Evolutionary conservation across 2,329 filamentous ascomycete genomes (phyloP), one percentile per base, ranked within the genome.

Genomic region (Aspergillus awamori): DNA sequence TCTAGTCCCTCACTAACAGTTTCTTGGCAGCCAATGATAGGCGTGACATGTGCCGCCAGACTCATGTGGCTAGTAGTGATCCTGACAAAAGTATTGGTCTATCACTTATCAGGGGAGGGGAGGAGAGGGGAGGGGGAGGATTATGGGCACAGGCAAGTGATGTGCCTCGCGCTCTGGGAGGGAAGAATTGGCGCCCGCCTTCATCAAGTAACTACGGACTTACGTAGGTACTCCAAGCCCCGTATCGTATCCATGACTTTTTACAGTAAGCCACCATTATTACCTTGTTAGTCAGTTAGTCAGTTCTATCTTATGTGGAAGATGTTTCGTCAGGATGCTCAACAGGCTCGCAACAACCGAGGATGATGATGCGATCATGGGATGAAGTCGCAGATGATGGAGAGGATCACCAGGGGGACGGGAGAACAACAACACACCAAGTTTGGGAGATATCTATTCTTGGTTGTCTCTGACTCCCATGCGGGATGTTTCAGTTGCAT

Each of bases 401-500:
- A 28, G 47, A 33, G 8, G 47, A 51, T 56, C 53, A 17, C 53
- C 53, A 20, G 38, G 30, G 43, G 28, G 24, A 56, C 28, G 39
- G 53, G 15, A 47, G 39, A 22, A 56, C 38, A 28, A 56, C 15
- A 28, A 20, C 38, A 20, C 38, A 47, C 41, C 39, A 36, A 53
- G 30, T 36, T 49, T 30, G 45, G 20, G 51, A 11, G 45, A 51
- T 33, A 43, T 56, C 58, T 51, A 45, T 51, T 38, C 49, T 56
- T 56, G 53, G 53, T 47, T 47, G 53, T 56, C 53, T 56, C 24
- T 56, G 41, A 28, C 26, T 51, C 53, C 54, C 20, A 59, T 52
- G 38, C 24, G 43, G 48, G 48, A 47, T 57, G 45, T 63, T 61
- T 54, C 55, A 54, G 8, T 45, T 57, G 26, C 48, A 53, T 54